phyloP scores from a whole-genome alignment of 768 basidiomycete species.

The Hericium alpestre region DNA sequence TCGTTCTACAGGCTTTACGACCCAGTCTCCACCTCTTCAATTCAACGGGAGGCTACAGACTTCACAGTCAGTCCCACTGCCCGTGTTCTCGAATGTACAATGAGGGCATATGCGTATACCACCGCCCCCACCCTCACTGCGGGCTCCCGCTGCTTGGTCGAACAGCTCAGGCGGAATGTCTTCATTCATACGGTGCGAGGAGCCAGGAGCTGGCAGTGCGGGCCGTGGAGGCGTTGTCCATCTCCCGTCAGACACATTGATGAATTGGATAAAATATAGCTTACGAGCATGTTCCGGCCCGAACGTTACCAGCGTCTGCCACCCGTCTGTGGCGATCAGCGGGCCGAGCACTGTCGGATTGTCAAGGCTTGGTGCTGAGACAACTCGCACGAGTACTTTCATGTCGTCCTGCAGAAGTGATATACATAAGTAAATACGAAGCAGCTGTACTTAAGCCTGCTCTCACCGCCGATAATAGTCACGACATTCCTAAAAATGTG shows the following conservation, averaged over 20 bases:
- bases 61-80: conserved; percentile 75
- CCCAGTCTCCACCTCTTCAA: neutral
- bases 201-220: conserved; percentile 4
- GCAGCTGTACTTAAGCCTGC: neutral
- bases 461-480: conserved; percentile 61
- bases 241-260: too few relatives aligned
- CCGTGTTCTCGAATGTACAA: conserved; percentile 83
- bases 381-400: conserved; percentile 51
- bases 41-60: conserved; percentile 71
- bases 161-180: conserved; percentile 74
- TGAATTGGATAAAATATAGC: too few relatives aligned
- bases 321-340: conserved; percentile 52
- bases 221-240: conserved; percentile 1
- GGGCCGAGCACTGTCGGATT: conserved; percentile 52
- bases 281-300: too few relatives aligned
- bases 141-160: conserved; percentile 44
- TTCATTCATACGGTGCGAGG: conserved; percentile 35
- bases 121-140: conserved; percentile 21
- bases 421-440: neutral
- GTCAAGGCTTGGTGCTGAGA: conserved; percentile 51
- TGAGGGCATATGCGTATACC: conserved; percentile 67
- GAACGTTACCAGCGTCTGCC: too few relatives aligned
- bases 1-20: conserved; percentile 22
- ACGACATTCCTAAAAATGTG: conserved; percentile 72
- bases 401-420: conserved; percentile 51